Percentiles rank a stretch among this genome's conserved stretches.
phyloP scores from a whole-genome alignment of 2,329 filamentous ascomycete species.

The Scedosporium aurantiacum region DNA sequence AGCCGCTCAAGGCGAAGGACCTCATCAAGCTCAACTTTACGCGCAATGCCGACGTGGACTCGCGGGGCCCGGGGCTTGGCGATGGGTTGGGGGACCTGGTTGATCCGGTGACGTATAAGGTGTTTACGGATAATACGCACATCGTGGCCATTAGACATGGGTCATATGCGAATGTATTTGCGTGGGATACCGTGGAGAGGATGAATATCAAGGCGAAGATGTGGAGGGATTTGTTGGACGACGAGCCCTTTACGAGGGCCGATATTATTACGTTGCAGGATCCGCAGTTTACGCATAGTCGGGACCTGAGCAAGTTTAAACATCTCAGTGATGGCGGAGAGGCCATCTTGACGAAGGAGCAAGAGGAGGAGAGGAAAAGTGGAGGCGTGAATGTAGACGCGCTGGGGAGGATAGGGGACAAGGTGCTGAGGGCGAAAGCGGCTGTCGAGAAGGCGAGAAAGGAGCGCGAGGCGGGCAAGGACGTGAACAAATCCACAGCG shows the following conservation, averaged over 20 bases:
- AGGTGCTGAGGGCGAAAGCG: constrained; percentile 83
- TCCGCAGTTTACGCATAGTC: constrained; percentile 73
- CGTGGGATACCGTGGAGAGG: constrained; percentile 88
- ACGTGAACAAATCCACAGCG: constrained; percentile 34
- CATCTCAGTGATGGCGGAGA: constrained; percentile 74
- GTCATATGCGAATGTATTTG: constrained; percentile 86
- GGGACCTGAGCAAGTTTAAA: constrained; percentile 81
- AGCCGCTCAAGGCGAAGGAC: constrained; percentile 67
- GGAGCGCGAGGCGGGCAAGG: constrained; percentile 51
- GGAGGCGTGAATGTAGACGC: constrained; percentile 69
- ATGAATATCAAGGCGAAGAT: constrained; percentile 96
- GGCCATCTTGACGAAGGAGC: constrained; percentile 55
- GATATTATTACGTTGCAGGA: constrained; percentile 97
- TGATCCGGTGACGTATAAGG: constrained; percentile 94
- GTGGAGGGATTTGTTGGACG: constrained; percentile 83
- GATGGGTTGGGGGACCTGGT: constrained; percentile 68
- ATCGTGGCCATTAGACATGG: constrained; percentile 75
- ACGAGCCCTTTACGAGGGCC: constrained; percentile 73
- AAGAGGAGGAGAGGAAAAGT: constrained; percentile 54
- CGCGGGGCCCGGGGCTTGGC: constrained; percentile 32
- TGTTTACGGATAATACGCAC: constrained; percentile 96
- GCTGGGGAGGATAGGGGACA: constrained; percentile 65
- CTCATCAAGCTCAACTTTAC: constrained; percentile 85
- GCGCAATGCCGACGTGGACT: constrained; percentile 66
- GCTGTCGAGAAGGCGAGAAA: constrained; percentile 83